Evolutionary conservation across 2,329 filamentous ascomycete species (phyloP), one percentile per base, ranked within the genome.

Genomic region (Colletotrichum kahawae): DNA sequence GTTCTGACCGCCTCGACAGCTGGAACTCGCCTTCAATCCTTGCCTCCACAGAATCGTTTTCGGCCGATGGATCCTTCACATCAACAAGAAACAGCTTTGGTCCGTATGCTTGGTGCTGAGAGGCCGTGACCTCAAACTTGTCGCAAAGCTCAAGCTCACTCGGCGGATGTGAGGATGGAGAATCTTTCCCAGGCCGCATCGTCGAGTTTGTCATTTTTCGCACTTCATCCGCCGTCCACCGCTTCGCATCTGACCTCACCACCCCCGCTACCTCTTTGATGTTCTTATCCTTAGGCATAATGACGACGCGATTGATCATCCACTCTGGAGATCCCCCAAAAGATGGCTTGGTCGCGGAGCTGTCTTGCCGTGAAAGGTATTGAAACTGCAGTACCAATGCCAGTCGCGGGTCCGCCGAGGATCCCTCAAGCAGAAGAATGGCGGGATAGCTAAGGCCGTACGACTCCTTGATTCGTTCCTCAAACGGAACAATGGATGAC

Each of bases 351-450:
- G n/a, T 51, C n/a, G 43, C 43, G 43, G 43, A 51, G 43, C 43
- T n/a, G n/a, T 51, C 43, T 13, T 51, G 43, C 0, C 43, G 43
- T 2, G 60, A 70, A 21, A 66, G 24, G 33, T 70, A 51, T 12
- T 70, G 68, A n/a, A 31, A 70, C 10, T 70, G 60, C 3, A 70
- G 48, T 7, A 70, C 48, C 14, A 70, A 62, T 10, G 68, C 68
- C 12, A 70, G 33, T 1, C 3, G 4, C 2, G 7, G 13, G 1
- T 13, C 12, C 18, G 43, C 10, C 12, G 12, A 21, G 9, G 24
- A 1, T 9, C 33, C 18, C n/a, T 36, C 18, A 18, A 70, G 60
- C 1, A 21, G 60, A 4, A 66, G 21, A 14, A 70, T 48, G 27
- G 36, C 48, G 0, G 68, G 68, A 9, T 9, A 24, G 2, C 14